Conservation (phyloP, 257 asterid species). For the Osmanthus fragrans region DNA sequence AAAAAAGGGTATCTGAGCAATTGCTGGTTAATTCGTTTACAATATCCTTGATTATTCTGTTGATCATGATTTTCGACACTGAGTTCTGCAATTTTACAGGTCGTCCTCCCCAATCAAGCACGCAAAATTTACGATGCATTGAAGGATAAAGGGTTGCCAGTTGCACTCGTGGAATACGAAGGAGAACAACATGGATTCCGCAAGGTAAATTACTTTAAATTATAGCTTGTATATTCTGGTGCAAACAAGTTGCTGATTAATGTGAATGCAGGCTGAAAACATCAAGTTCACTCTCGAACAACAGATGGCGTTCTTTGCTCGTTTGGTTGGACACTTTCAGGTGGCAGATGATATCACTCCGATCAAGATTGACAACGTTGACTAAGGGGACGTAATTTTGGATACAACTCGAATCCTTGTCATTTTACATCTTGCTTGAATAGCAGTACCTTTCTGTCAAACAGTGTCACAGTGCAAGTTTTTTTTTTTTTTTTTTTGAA, state of each 20-base stretch:
- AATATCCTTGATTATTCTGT: neutral
- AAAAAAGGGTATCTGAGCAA: too few species aligned
- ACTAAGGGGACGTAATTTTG: conserved; percentile 35
- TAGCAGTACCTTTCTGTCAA: neutral
- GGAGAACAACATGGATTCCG: conserved; percentile 98
- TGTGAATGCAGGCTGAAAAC: conserved; percentile 70
- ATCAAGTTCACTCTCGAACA: conserved; percentile 91
- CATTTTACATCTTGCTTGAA: neutral
- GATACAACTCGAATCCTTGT: neutral
- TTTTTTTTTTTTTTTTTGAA: too few species aligned
- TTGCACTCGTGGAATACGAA: conserved; percentile 85
- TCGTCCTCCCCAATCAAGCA: conserved; percentile 88
- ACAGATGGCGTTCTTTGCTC: conserved; percentile 91
- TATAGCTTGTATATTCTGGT: conserved; percentile 2
- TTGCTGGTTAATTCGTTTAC: neutral
- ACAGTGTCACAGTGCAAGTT: neutral
- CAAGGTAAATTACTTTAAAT: conserved; percentile 44
- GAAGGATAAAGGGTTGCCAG: conserved; percentile 85
- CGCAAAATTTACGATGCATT: conserved; percentile 79
- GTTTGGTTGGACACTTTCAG: conserved; percentile 61
- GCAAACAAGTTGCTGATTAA: neutral
- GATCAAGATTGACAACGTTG: conserved; percentile 67
- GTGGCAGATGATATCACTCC: conserved; percentile 83
- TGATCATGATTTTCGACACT: neutral
- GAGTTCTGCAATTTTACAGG: conserved; percentile 39